Conservation (phyloP, 192 early-diverging fungal genomes). For the Podila minutissima region DNA sequence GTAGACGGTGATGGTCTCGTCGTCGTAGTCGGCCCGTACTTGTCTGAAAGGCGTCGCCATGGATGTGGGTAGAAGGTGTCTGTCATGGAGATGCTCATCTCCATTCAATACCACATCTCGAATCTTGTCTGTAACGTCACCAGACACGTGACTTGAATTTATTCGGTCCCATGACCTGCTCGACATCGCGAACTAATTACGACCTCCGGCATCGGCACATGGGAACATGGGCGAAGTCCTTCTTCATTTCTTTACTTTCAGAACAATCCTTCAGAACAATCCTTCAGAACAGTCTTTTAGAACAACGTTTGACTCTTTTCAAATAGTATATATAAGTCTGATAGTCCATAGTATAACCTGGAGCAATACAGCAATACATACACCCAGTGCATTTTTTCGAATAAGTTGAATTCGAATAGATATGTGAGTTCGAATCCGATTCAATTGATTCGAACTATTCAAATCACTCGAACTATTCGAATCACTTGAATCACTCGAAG, state of each 20-base stretch:
- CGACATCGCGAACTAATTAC: conserved; percentile 6
- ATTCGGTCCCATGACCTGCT: neutral
- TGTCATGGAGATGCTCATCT: conserved; percentile 6
- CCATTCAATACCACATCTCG: neutral
- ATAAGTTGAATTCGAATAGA: too few relatives aligned
- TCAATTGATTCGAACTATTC: too few relatives aligned
- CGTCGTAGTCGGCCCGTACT: conserved; percentile 46
- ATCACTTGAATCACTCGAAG: too few relatives aligned
- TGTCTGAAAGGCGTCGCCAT: conserved; percentile 23
- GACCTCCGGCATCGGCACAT: conserved; percentile 5
- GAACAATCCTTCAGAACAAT: conserved; percentile 1
- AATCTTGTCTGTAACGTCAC: neutral
- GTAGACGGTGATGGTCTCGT: conserved; percentile 51
- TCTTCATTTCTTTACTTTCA: conserved; percentile 9
- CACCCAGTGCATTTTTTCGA: too few relatives aligned
- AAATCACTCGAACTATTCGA: too few relatives aligned
- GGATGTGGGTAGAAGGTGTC: conserved; percentile 11
- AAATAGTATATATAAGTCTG: too few relatives aligned
- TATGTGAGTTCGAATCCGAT: too few relatives aligned
- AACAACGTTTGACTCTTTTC: too few relatives aligned
- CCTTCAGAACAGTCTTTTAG: too few relatives aligned
- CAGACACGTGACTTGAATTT: neutral
- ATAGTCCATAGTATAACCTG: too few relatives aligned
- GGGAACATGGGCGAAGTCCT: conserved; percentile 8
- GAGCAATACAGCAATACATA: too few relatives aligned